phyloP scores from a whole-genome alignment of 225 moss, liverwort and hornwort species.

The Ulota crispa region DNA sequence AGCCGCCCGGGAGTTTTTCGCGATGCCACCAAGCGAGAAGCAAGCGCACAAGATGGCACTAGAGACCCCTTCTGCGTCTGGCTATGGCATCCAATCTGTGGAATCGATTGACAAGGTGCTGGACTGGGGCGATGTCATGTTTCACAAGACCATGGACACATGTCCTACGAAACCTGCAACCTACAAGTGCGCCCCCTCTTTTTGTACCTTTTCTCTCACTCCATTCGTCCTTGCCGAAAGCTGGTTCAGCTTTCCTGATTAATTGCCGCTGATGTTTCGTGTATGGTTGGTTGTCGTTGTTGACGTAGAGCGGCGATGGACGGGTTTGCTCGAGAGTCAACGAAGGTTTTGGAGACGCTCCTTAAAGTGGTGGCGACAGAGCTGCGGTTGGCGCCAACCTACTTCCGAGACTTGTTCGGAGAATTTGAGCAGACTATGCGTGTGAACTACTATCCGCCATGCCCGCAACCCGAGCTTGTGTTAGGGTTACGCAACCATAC shows the following conservation, averaged over 20 bases:
- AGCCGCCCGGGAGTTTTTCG: conserved; percentile 49
- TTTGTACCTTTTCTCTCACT: background rate
- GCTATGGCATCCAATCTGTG: conserved; percentile 34
- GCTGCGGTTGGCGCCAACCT: conserved; percentile 34
- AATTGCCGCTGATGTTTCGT: background rate
- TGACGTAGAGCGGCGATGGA: conserved; percentile 36
- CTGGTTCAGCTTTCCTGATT: background rate
- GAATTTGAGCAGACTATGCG: conserved; percentile 34
- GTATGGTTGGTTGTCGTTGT: background rate
- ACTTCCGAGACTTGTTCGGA: conserved; percentile 39
- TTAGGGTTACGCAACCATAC: conserved; percentile 40
- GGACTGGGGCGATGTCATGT: conserved; percentile 60
- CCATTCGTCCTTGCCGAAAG: background rate
- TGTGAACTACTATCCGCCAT: conserved; percentile 46
- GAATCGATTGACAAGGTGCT: conserved; percentile 28
- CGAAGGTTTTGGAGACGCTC: conserved; percentile 33
- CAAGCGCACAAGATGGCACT: conserved; percentile 24
- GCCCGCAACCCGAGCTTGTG: conserved; percentile 53
- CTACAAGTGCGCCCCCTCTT: conserved; percentile 31
- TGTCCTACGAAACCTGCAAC: conserved; percentile 45
- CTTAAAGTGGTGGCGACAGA: conserved; percentile 40
- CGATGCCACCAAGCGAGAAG: conserved; percentile 45
- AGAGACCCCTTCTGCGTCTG: conserved; percentile 13
- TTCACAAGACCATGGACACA: conserved; percentile 36
- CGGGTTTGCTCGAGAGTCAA: conserved; percentile 25